Base-by-base conservation (phyloP, 768 basidiomycete genomes). In the Lentinula guzmanii region DNA sequence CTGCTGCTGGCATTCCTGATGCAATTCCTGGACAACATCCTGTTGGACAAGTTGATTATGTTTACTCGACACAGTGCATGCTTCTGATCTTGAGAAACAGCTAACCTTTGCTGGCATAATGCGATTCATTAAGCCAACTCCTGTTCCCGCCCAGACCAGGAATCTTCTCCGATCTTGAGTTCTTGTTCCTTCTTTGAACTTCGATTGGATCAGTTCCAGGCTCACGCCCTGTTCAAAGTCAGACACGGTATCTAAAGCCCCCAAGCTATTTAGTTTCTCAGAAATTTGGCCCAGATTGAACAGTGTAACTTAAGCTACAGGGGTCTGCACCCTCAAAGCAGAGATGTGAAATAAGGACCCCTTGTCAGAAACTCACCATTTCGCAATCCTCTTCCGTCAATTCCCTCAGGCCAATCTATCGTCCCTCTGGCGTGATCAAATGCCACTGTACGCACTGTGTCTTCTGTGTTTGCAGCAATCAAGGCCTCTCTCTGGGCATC, bases 71-170 rank as follows among this genome's bases (percentile, higher is more conserved):
- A 56, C 7, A 16, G 15, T 34, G 13, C 37, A 39, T 74, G 71
- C 24, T 73, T 73, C 66, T 57, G 67, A 52, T 37, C 18, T 42
- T 45, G 21, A 46, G 16, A 28, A 16, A 33, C 39, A 31, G 67
- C 76, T 55, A 35, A 81, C 80, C 70, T 70, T 70, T 13, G 76
- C 77, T 3, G 70, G 64, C 58, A 72, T 74, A 64, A 79, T 75
- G 52, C 75, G 72, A 21, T 76, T 74, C 72, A 89, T 81, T 53
- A 84, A 73, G 11, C 80, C 85, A 31, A 89, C 81, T 15, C 86
- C 83, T 43, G 82, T 78, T 46, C 89, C 90, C 13, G 87, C 82
- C 90, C 90, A 91, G 11, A 85, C 79, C 2, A 87, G 71, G 62
- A 84, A 77, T 46, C 84, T 75, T 60, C 77, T 74, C 9, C 74